A percentile compares a stretch with the other conserved stretches of the same genome.
Conservation (phyloP, 495 filamentous ascomycete species). For the Penicillium antarcticum region DNA sequence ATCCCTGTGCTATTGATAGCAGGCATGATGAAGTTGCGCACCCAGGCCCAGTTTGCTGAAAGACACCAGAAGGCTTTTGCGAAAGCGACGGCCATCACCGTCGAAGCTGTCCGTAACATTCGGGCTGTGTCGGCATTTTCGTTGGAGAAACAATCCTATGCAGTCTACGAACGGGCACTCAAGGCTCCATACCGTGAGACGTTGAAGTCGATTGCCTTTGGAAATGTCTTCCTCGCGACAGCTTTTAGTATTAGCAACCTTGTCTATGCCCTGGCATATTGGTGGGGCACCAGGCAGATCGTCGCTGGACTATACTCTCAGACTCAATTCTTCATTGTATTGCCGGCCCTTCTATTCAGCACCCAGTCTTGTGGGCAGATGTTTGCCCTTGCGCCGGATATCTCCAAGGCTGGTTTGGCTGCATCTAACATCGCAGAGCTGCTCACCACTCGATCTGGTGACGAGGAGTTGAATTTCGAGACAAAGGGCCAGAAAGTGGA, state of each 20-base stretch:
- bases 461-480: constrained; percentile 22
- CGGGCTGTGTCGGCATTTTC: constrained; percentile 50
- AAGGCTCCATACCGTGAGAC: constrained; percentile 45
- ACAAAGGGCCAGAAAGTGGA: constrained; percentile 10
- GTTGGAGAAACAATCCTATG: constrained; percentile 39
- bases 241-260: constrained; percentile 46
- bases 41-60: constrained; percentile 53
- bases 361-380: constrained; percentile 64
- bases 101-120: constrained; percentile 50
- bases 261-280: constrained; percentile 64
- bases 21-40: constrained; percentile 51
- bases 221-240: constrained; percentile 36
- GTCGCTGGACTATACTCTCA: constrained; percentile 52
- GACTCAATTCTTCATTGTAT: constrained; percentile 64
- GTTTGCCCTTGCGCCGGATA: constrained; percentile 60
- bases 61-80: constrained; percentile 54
- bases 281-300: constrained; percentile 61
- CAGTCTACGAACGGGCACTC: constrained; percentile 32
- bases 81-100: constrained; percentile 45
- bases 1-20: constrained; percentile 40
- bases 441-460: constrained; percentile 28
- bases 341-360: constrained; percentile 54
- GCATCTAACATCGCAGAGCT: constrained; percentile 33
- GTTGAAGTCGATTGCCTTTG: constrained; percentile 37
- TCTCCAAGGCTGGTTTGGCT: constrained; percentile 50